phyloP scores from a whole-genome alignment of 108 stramenopile species.

The Skeletonema costatum region DNA sequence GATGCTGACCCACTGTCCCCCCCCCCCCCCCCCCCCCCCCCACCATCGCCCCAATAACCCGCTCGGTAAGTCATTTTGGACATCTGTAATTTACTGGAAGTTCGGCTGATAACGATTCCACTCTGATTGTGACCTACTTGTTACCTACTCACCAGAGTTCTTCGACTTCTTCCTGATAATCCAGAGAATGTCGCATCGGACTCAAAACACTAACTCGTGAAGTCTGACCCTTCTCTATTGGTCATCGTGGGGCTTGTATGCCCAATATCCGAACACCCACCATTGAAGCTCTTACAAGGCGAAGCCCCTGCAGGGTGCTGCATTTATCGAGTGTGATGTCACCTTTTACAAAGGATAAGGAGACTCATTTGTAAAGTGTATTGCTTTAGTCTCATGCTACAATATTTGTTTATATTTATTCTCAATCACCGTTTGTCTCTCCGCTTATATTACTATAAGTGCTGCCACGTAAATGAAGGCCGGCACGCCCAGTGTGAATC shows the following conservation, averaged over 20 bases:
- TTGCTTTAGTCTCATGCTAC: background rate
- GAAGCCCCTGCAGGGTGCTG: constrained; percentile 63
- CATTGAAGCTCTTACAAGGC: constrained; percentile 53
- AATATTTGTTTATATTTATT: background rate
- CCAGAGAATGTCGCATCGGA: constrained; percentile 52
- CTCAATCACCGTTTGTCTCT: background rate
- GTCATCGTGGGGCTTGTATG: constrained; percentile 77
- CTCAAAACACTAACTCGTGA: constrained; percentile 13
- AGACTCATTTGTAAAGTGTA: constrained; percentile 57
- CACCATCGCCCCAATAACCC: too few species aligned
- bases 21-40: too few species aligned
- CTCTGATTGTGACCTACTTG: background rate
- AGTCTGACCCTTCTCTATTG: constrained; percentile 71
- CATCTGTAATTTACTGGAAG: too few species aligned
- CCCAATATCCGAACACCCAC: constrained; percentile 77
- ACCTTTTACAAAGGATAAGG: constrained; percentile 73
- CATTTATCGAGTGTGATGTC: constrained; percentile 82
- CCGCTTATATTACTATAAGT: too few species aligned
- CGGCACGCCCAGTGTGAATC: constrained; percentile 78
- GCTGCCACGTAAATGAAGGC: background rate
- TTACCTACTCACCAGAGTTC: background rate
- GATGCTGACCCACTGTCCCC: too few species aligned
- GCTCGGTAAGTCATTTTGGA: constrained; percentile 44
- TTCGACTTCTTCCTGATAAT: background rate
- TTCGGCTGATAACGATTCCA: too few species aligned